Conservation (phyloP, 2,329 filamentous ascomycete genomes). For the Clonostachys byssicola region DNA sequence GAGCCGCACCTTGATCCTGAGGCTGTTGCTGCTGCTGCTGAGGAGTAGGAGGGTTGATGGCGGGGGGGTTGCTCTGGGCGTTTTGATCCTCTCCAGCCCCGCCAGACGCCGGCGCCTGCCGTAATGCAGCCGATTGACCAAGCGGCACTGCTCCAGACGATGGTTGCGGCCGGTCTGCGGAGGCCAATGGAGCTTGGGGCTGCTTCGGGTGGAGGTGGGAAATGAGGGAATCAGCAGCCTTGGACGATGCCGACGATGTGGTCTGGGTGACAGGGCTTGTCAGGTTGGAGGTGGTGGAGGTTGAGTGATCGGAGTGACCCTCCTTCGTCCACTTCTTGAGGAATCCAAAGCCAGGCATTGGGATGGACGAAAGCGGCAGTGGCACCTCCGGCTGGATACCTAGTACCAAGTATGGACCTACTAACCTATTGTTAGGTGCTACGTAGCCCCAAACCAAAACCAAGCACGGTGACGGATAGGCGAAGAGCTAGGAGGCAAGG, state of each 20-base stretch:
- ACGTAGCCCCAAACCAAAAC: too few species aligned
- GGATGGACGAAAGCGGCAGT: conserved; percentile 5
- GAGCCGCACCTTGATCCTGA: neutral
- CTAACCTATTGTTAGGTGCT: too few species aligned
- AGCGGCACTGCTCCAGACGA: too few species aligned
- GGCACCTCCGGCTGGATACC: too few species aligned
- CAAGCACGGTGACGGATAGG: too few species aligned
- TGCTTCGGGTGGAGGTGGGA: neutral
- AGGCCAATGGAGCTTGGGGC: neutral
- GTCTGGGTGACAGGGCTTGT: conserved; percentile 60
- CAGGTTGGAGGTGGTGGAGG: conserved; percentile 52
- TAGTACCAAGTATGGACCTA: too few species aligned
- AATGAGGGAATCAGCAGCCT: conserved; percentile 19
- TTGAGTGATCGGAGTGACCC: conserved; percentile 60
- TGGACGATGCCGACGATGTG: conserved; percentile 35
- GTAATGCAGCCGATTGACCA: too few species aligned
- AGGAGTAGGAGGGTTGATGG: neutral
- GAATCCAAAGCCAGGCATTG: conserved; percentile 89
- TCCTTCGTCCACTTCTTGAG: conserved; percentile 98
- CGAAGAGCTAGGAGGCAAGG: too few species aligned
- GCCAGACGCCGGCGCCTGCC: neutral
- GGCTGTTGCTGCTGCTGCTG: conserved; percentile 26
- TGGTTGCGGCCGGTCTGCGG: too few species aligned
- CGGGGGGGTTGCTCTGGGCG: conserved; percentile 55
- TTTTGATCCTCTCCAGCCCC: neutral